Evolutionary conservation across 192 early-diverging fungal species (phyloP).

Genomic region (Gigaspora rosea): DNA sequence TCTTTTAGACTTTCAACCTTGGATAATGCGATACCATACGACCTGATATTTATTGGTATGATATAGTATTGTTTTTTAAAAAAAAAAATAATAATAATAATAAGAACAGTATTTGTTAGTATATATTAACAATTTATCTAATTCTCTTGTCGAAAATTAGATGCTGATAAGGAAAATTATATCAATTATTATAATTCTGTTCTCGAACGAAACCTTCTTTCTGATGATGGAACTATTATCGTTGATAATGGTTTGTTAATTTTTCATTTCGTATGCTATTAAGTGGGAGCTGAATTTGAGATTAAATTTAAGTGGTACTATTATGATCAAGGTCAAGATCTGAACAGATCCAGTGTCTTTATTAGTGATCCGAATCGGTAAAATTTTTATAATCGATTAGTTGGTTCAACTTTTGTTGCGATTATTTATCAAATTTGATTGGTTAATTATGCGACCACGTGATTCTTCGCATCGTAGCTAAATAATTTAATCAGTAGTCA

Average conservation of each 20-base stretch:
- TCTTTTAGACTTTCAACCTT: conserved; percentile 24
- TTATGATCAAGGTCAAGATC: too few relatives aligned
- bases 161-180: conserved; percentile 74
- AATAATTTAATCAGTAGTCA: too few relatives aligned
- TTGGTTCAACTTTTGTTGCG: too few relatives aligned
- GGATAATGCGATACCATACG: conserved; percentile 53
- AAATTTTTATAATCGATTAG: too few relatives aligned
- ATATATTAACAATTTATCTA: not conserved
- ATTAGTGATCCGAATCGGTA: too few relatives aligned
- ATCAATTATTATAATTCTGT: conserved; percentile 63
- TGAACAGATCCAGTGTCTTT: too few relatives aligned
- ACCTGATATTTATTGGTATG: conserved; percentile 60
- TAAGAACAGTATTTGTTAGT: too few relatives aligned
- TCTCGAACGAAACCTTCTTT: conserved; percentile 60
- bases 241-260: conserved; percentile 60
- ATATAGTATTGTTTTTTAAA: not conserved
- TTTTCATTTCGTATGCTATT: not conserved
- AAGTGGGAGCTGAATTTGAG: too few relatives aligned
- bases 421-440: too few relatives aligned
- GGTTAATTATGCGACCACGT: too few relatives aligned
- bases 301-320: not conserved
- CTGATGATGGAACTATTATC: conserved; percentile 59
- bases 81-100: too few relatives aligned
- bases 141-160: conserved; percentile 31
- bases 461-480: too few relatives aligned